Evolutionary conservation across 169 alveolate genomes (phyloP).

Genomic region (Babesia ovata): DNA sequence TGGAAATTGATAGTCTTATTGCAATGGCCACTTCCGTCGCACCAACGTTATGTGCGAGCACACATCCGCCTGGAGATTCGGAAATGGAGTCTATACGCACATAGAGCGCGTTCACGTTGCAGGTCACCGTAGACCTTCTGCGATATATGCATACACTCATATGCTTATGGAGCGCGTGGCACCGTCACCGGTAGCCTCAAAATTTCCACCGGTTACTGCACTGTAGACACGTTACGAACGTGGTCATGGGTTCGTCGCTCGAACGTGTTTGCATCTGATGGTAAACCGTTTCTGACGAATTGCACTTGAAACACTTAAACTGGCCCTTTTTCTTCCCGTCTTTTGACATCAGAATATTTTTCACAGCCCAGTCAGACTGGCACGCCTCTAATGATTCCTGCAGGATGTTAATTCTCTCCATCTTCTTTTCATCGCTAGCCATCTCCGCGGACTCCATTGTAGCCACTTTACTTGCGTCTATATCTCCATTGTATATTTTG

Average conservation of each 20-base stretch:
- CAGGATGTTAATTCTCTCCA: conserved; percentile 79
- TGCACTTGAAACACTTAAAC: conserved; percentile 93
- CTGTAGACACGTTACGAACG: conserved; percentile 93
- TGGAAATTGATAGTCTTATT: too few relatives aligned
- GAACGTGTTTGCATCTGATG: conserved; percentile 95
- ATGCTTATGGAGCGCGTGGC: neutral
- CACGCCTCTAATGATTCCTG: conserved; percentile 86
- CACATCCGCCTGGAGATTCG: too few relatives aligned
- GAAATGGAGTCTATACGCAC: too few relatives aligned
- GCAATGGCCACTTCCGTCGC: too few relatives aligned
- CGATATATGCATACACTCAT: neutral
- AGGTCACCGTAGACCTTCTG: too few relatives aligned
- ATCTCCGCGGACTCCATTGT: conserved; percentile 90
- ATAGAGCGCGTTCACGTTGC: too few relatives aligned
- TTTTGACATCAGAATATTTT: conserved; percentile 75
- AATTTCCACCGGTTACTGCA: conserved; percentile 94
- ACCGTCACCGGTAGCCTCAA: conserved; percentile 29
- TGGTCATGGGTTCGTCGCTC: conserved; percentile 99
- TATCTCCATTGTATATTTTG: conserved; percentile 82
- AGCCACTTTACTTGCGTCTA: conserved; percentile 82
- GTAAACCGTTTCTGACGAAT: conserved; percentile 87
- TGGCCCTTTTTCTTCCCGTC: conserved; percentile 82
- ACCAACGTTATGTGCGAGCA: too few relatives aligned
- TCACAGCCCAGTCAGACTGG: conserved; percentile 94
- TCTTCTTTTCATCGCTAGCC: conserved; percentile 90